Percentiles rank a stretch among this genome's conserved stretches.
These are phyloP conservation scores for Sesbania bispinosa DNA, from an alignment of 306 rosid genomes.

Conservation along the genomic window DNA sequence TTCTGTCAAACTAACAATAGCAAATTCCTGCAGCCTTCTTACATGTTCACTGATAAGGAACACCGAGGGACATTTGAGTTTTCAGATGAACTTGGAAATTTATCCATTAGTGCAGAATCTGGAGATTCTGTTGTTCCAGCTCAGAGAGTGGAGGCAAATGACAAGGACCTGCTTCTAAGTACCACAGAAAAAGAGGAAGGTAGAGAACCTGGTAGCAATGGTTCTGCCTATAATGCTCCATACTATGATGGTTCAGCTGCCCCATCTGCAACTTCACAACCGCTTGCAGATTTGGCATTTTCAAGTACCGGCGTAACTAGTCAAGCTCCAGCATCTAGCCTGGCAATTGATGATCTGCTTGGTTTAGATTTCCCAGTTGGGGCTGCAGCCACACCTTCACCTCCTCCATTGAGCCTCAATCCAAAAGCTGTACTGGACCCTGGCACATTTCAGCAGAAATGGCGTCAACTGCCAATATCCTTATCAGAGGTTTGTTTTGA, in stretches of 20 bases:
- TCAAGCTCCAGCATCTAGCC: conserved; percentile 55
- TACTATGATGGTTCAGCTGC: conserved; percentile 54
- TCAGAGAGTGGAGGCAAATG: conserved; percentile 86
- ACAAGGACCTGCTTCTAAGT: conserved; percentile 91
- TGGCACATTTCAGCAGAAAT: conserved; percentile 89
- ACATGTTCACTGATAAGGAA: conserved; percentile 95
- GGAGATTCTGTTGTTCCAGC: conserved; percentile 75
- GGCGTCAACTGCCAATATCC: conserved; percentile 95
- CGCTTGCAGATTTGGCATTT: conserved; percentile 49
- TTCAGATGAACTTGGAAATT: conserved; percentile 85
- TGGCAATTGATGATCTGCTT: conserved; percentile 84
- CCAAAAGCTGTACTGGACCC: conserved; percentile 87
- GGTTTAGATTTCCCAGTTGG: conserved; percentile 62
- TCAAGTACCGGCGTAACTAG: conserved; percentile 38
- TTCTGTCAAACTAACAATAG: conserved; percentile 17
- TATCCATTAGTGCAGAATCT: conserved; percentile 68
- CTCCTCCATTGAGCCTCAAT: conserved; percentile 76
- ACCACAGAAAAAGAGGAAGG: conserved; percentile 84
- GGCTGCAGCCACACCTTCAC: conserved; percentile 55
- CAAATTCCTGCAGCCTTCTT: conserved; percentile 84
- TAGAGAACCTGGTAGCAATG: conserved; percentile 54
- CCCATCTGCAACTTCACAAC: conserved; percentile 53
- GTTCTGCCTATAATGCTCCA: conserved; percentile 85
- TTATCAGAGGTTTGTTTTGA: conserved; percentile 64
- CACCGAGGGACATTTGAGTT: conserved; percentile 92